A percentile compares a stretch with the other conserved stretches of the same genome.
phyloP scores from a whole-genome alignment of 179 eudicot genomes.

The Beta lomatogona region DNA sequence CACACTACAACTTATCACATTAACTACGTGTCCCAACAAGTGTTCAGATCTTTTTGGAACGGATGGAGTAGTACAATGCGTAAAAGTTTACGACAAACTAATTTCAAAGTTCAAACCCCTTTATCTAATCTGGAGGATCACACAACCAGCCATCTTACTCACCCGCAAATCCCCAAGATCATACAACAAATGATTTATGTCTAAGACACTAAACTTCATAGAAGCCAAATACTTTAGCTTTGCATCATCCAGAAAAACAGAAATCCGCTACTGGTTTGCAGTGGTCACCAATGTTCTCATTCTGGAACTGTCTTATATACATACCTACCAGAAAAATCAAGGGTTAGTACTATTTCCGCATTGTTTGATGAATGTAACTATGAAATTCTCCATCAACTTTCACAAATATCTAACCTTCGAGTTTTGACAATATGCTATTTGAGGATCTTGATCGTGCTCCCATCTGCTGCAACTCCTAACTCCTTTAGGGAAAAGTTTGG shows the following conservation, averaged over 20 bases:
- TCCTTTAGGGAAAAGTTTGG: conserved; percentile 93
- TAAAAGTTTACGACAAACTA: no score
- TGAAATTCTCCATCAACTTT: background rate
- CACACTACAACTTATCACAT: no score
- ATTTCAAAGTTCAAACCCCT: no score
- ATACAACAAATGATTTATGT: no score
- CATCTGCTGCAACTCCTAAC: conserved; percentile 92
- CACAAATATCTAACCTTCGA: conserved; percentile 60
- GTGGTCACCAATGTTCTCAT: conserved; percentile 91
- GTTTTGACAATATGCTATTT: conserved; percentile 96
- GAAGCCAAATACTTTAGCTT: conserved; percentile 98
- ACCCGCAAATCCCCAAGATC: no score
- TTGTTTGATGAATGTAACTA: background rate
- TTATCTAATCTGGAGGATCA: no score
- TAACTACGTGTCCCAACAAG: no score
- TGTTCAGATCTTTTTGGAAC: no score
- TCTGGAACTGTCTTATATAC: conserved; percentile 92
- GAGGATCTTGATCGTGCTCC: conserved; percentile 93
- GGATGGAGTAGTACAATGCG: no score
- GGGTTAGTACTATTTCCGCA: background rate
- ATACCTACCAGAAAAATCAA: conserved; percentile 51
- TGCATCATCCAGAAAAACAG: conserved; percentile 94
- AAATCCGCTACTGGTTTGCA: conserved; percentile 89
- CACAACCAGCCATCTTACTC: no score
- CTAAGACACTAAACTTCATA: conserved; percentile 47